Conservation (phyloP, 306 rosid genomes). For the Begonia loranthoides region DNA sequence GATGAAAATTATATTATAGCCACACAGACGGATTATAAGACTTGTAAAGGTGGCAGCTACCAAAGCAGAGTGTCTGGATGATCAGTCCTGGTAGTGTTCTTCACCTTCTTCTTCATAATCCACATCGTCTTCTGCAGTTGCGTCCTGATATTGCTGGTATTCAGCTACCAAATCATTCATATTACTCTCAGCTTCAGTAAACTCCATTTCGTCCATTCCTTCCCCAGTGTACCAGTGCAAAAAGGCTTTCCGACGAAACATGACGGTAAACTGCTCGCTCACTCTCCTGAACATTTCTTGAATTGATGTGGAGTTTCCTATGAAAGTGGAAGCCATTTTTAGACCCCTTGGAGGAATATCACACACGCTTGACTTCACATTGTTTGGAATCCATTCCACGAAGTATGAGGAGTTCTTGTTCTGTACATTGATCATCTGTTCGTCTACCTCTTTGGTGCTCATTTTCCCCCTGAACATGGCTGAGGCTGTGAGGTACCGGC, state of each 20-base stretch:
- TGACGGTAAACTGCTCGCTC: slow-evolving; percentile 86
- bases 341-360: slow-evolving; percentile 74
- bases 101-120: slow-evolving; percentile 49
- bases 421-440: slow-evolving; percentile 89
- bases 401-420: slow-evolving; percentile 88
- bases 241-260: slow-evolving; percentile 87
- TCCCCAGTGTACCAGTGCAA: slow-evolving; percentile 97
- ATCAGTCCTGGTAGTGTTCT: slow-evolving; percentile 21
- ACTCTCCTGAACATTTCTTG: slow-evolving; percentile 97
- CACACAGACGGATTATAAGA: slow-evolving; percentile 31
- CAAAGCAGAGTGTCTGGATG: background rate
- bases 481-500: slow-evolving; percentile 82
- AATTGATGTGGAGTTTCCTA: slow-evolving; percentile 87
- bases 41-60: background rate
- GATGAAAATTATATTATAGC: background rate
- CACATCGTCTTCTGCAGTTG: slow-evolving; percentile 70
- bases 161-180: slow-evolving; percentile 93
- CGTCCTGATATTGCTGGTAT: slow-evolving; percentile 93
- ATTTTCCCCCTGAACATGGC: slow-evolving; percentile 93
- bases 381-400: slow-evolving; percentile 94
- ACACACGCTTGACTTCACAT: slow-evolving; percentile 87
- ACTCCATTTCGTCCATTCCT: slow-evolving; percentile 98
- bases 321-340: slow-evolving; percentile 82
- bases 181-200: slow-evolving; percentile 87
- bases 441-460: slow-evolving; percentile 97